These are phyloP conservation scores for Bimuria novae-zelandiae DNA, from an alignment of 2,329 filamentous ascomycete species.

Conservation along the genomic window DNA sequence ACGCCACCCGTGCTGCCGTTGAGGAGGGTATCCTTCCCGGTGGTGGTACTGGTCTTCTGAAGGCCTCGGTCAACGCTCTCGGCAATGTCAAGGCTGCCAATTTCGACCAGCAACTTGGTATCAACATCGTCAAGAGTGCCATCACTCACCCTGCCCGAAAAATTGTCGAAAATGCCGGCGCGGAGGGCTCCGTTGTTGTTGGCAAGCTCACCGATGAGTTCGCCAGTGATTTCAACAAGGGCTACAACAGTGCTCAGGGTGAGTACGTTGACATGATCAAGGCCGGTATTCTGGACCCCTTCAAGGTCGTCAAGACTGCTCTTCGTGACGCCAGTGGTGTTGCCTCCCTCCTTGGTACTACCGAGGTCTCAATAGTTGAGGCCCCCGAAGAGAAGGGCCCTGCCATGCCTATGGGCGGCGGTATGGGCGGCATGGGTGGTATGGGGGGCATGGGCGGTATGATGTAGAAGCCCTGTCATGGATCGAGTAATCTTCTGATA, in stretches of 20 bases:
- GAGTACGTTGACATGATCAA: conserved; percentile 99
- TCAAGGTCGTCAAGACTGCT: conserved; percentile 98
- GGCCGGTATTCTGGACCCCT: conserved; percentile 95
- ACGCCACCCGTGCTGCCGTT: conserved; percentile 95
- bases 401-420: conserved; percentile 58
- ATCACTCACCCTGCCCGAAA: conserved; percentile 93
- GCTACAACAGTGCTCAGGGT: conserved; percentile 94
- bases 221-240: conserved; percentile 93
- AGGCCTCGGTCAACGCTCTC: conserved; percentile 90
- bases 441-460: conserved; percentile 66
- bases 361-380: conserved; percentile 96
- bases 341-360: conserved; percentile 94
- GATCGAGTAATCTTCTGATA: conserved; percentile 35
- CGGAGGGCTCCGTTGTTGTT: conserved; percentile 93
- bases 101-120: conserved; percentile 99
- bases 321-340: conserved; percentile 95
- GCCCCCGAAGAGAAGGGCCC: conserved; percentile 86
- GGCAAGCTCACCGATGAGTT: conserved; percentile 98
- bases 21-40: conserved; percentile 99
- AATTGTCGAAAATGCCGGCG: conserved; percentile 96
- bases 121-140: conserved; percentile 96
- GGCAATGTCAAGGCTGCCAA: conserved; percentile 82
- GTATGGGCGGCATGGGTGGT: conserved; percentile 63
- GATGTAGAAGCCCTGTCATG: conserved; percentile 43
- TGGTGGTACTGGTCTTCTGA: conserved; percentile 96